Evolutionary conservation across 768 basidiomycete genomes (phyloP).

Genomic region (Lentinula boryana): DNA sequence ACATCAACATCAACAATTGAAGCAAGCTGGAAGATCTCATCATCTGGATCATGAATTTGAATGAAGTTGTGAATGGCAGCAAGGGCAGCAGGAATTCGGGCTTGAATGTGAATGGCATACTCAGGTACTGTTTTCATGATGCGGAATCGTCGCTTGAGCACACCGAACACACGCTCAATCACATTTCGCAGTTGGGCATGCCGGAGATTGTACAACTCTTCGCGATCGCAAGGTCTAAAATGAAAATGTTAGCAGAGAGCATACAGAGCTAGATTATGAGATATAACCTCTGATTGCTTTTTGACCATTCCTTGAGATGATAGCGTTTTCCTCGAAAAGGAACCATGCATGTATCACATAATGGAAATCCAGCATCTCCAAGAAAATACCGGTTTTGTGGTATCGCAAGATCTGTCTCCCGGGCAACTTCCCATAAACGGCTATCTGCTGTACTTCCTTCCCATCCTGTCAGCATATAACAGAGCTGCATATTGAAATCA

Average conservation of each 20-base stretch:
- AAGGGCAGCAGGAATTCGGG: constrained; percentile 16
- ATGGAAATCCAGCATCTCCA: constrained; percentile 17
- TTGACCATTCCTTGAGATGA: constrained; percentile 21
- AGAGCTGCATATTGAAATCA: constrained; percentile 16
- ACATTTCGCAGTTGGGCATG: constrained; percentile 19
- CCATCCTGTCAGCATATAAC: constrained; percentile 18
- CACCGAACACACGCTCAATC: constrained; percentile 21
- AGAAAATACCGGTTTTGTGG: constrained; percentile 15
- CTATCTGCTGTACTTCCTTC: constrained; percentile 19
- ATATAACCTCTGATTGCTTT: neutral
- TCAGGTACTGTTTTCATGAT: constrained; percentile 14
- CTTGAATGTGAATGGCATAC: constrained; percentile 16
- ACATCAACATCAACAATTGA: too few relatives aligned
- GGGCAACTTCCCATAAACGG: constrained; percentile 15
- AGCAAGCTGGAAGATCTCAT: constrained; percentile 4
- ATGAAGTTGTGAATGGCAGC: constrained; percentile 22
- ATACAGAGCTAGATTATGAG: too few relatives aligned
- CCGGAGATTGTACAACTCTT: constrained; percentile 21
- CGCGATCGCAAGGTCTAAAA: constrained; percentile 12
- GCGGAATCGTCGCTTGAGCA: constrained; percentile 16
- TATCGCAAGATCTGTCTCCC: constrained; percentile 7
- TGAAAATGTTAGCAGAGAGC: neutral
- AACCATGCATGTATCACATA: constrained; percentile 18
- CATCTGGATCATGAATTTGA: constrained; percentile 14
- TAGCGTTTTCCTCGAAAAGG: constrained; percentile 20